Evolutionary conservation across 2,329 filamentous ascomycete genomes (phyloP).

Genomic region (Hymenotorrendiella dingleyae): DNA sequence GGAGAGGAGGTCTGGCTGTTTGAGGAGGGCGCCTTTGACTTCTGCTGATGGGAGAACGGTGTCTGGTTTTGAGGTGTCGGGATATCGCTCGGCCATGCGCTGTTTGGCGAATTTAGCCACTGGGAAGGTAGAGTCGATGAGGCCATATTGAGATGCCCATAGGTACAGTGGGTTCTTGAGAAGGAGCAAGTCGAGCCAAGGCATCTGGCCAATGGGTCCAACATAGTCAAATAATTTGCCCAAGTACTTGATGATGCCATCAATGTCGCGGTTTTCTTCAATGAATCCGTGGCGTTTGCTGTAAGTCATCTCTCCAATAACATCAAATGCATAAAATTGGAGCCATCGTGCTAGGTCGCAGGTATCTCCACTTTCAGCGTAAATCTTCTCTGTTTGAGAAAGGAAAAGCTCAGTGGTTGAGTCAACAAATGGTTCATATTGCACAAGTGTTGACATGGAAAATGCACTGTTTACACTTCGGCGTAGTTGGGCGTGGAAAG

Average conservation of each 20-base stretch:
- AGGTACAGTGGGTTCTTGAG: constrained; percentile 72
- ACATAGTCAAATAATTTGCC: constrained; percentile 63
- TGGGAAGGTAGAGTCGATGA: constrained; percentile 64
- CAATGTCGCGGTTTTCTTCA: constrained; percentile 68
- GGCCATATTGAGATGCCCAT: constrained; percentile 58
- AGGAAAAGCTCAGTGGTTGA: constrained; percentile 69
- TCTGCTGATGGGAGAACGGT: constrained; percentile 17
- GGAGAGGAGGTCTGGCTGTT: constrained; percentile 52
- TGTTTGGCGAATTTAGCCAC: constrained; percentile 66
- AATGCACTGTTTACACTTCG: constrained; percentile 72
- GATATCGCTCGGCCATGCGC: constrained; percentile 59
- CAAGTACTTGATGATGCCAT: constrained; percentile 64
- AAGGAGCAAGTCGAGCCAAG: constrained; percentile 61
- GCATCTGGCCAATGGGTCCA: constrained; percentile 69
- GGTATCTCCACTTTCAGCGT: constrained; percentile 32
- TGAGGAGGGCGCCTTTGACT: constrained; percentile 9
- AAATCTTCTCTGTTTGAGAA: constrained; percentile 51
- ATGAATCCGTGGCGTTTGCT: constrained; percentile 70
- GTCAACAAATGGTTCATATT: constrained; percentile 77
- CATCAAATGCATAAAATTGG: constrained; percentile 77
- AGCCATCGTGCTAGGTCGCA: constrained; percentile 69
- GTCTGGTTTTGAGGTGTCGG: background rate
- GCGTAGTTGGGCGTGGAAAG: constrained; percentile 68
- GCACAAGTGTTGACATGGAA: constrained; percentile 68
- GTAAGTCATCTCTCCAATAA: constrained; percentile 73